A percentile compares a stretch with the other conserved stretches of the same genome.
Evolutionary conservation across 768 basidiomycete species (phyloP).

Genomic region (Lenzites betulinus): DNA sequence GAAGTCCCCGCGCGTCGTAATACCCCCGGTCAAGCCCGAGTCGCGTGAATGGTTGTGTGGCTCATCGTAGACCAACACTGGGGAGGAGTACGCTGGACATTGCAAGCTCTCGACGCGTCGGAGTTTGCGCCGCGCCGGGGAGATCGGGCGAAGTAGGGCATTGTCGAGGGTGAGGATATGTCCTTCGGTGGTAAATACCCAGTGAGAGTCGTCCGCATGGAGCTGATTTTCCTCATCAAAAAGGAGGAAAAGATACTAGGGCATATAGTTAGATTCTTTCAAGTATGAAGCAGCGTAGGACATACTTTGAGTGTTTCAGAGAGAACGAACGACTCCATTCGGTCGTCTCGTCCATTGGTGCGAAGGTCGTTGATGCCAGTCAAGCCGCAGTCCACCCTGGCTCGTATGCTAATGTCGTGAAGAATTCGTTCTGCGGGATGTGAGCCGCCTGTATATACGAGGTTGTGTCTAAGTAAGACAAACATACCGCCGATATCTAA

Average conservation of each 20-base stretch:
- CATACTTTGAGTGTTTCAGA: slow-evolving; percentile 88
- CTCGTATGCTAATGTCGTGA: slow-evolving; percentile 67
- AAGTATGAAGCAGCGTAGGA: not conserved
- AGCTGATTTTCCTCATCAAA: slow-evolving; percentile 85
- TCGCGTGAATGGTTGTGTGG: slow-evolving; percentile 24
- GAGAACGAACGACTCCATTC: slow-evolving; percentile 97
- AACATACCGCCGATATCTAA: slow-evolving; percentile 67
- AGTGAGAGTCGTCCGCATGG: slow-evolving; percentile 77
- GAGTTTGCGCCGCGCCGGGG: slow-evolving; percentile 58
- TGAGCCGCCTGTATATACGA: too few relatives aligned
- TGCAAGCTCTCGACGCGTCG: slow-evolving; percentile 67
- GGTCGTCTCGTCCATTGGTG: slow-evolving; percentile 78
- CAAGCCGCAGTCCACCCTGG: slow-evolving; percentile 86
- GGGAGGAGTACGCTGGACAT: slow-evolving; percentile 71
- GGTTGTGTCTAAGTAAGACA: too few relatives aligned
- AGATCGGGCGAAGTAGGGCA: slow-evolving; percentile 54
- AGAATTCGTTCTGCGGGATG: slow-evolving; percentile 62
- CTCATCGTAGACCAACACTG: slow-evolving; percentile 37
- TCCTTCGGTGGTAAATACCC: slow-evolving; percentile 94
- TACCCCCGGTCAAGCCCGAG: slow-evolving; percentile 60
- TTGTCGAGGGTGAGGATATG: slow-evolving; percentile 75
- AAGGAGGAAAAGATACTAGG: slow-evolving; percentile 87
- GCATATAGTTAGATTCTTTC: not conserved
- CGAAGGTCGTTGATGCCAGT: slow-evolving; percentile 80
- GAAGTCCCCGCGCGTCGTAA: slow-evolving; percentile 71